A percentile compares a stretch with the other conserved stretches of the same genome.
Conservation (phyloP, 768 basidiomycete genomes). For the Rhizopogon sp. region DNA sequence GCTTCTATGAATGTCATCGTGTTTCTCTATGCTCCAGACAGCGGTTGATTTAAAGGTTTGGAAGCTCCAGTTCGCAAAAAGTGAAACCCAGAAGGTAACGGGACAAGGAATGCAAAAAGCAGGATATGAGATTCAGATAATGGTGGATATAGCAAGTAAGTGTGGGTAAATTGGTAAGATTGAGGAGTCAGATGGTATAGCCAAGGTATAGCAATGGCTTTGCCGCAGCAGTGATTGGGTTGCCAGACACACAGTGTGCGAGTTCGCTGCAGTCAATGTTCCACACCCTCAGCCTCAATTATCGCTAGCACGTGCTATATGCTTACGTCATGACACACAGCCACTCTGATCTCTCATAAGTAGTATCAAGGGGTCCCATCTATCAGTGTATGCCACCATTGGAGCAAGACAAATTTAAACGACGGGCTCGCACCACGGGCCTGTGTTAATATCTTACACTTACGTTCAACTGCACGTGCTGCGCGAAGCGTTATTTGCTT, state of each 20-base stretch:
- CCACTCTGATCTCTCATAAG: background rate
- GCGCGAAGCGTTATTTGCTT: background rate
- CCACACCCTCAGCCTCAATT: background rate
- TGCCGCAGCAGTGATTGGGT: constrained; percentile 7
- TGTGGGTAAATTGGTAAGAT: background rate
- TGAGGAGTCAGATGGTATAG: constrained; percentile 6
- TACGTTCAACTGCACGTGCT: background rate
- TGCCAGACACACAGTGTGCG: background rate
- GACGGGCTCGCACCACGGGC: too few relatives aligned
- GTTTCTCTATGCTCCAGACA: background rate
- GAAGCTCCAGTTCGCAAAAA: background rate
- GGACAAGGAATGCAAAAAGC: background rate
- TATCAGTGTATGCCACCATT: too few relatives aligned
- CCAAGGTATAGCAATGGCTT: constrained; percentile 3
- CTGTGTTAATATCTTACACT: too few relatives aligned
- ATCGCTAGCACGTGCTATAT: constrained; percentile 17
- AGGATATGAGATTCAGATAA: constrained; percentile 4
- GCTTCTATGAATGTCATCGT: constrained; percentile 25
- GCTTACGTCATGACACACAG: constrained; percentile 15
- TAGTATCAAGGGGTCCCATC: too few relatives aligned
- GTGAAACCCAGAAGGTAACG: background rate
- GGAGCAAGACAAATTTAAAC: too few relatives aligned
- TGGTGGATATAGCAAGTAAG: background rate
- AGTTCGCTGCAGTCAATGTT: background rate
- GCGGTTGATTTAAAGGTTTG: background rate